Evolutionary conservation across 1,139 yeast species (phyloP).

Genomic region (Casaregolazyma suthepensis): DNA sequence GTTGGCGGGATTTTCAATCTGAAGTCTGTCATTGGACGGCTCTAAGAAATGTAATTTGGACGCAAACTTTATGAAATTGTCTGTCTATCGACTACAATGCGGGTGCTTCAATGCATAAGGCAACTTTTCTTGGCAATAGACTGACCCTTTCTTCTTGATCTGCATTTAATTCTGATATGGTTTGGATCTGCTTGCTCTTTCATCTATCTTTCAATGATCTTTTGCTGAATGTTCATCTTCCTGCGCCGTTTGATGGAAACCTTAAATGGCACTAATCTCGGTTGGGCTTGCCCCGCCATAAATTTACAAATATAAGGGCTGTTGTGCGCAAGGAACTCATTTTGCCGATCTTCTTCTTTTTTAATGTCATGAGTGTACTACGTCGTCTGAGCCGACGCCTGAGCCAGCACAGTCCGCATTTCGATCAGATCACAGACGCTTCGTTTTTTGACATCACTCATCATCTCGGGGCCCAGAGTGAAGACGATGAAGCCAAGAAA

Average conservation of each 20-base stretch:
- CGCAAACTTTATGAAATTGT: neutral
- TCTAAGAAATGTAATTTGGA: neutral
- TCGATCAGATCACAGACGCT: neutral
- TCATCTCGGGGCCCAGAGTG: neutral
- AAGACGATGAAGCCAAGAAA: neutral
- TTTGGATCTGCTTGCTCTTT: neutral
- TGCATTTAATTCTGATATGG: neutral
- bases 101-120: neutral
- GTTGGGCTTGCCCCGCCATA: neutral
- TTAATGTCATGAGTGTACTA: neutral
- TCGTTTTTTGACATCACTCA: neutral
- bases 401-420: neutral
- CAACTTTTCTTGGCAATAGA: neutral
- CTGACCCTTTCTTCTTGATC: neutral
- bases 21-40: neutral
- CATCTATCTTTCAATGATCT: too few species aligned
- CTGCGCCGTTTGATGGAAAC: too few species aligned
- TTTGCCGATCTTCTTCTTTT: neutral
- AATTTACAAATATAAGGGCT: neutral
- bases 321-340: neutral
- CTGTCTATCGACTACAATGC: neutral
- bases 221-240: too few species aligned
- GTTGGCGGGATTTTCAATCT: neutral
- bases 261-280: neutral
- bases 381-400: neutral